These are phyloP conservation scores for Peniophora sp. DNA, from an alignment of 1,284 basidiomycete species.

Conservation along the genomic window DNA sequence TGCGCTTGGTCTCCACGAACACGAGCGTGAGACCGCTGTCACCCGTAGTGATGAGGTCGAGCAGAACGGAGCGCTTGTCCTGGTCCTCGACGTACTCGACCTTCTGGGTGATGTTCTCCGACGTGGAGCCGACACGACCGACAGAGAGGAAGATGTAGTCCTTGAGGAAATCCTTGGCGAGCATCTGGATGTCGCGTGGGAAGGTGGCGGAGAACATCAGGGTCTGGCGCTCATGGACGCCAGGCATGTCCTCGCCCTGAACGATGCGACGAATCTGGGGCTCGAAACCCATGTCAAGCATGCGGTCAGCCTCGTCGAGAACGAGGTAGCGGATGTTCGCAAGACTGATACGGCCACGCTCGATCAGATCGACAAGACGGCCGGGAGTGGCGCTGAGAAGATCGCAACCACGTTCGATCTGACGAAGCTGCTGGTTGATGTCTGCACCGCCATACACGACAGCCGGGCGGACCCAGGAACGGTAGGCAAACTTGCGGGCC, in stretches of 20 bases:
- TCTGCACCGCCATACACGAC: constrained; percentile 99
- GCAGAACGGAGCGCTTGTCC: constrained; percentile 95
- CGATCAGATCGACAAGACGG: constrained; percentile 96
- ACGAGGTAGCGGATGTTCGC: constrained; percentile 97
- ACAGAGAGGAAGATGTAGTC: constrained; percentile 98
- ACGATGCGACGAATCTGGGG: constrained; percentile 99
- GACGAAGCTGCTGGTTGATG: constrained; percentile 90
- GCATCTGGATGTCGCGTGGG: constrained; percentile 97
- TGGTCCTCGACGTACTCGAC: constrained; percentile 97
- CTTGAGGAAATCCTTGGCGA: constrained; percentile 93
- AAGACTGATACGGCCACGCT: constrained; percentile 94
- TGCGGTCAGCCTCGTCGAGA: constrained; percentile 98
- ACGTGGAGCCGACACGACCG: constrained; percentile 96
- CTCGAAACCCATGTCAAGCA: constrained; percentile 99
- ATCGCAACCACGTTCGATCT: constrained; percentile 96
- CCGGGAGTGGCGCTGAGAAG: constrained; percentile 97
- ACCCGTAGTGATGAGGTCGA: constrained; percentile 86
- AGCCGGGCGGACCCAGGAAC: constrained; percentile 98
- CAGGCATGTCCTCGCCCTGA: constrained; percentile 98
- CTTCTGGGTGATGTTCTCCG: constrained; percentile 99
- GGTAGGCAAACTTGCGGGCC: constrained; percentile 98
- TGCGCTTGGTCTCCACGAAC: constrained; percentile 99
- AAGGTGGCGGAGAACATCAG: constrained; percentile 99
- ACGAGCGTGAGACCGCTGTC: constrained; percentile 82
- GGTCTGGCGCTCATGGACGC: constrained; percentile 86